Conservation (phyloP, 306 rosid species). For the Prunus mongolica region DNA sequence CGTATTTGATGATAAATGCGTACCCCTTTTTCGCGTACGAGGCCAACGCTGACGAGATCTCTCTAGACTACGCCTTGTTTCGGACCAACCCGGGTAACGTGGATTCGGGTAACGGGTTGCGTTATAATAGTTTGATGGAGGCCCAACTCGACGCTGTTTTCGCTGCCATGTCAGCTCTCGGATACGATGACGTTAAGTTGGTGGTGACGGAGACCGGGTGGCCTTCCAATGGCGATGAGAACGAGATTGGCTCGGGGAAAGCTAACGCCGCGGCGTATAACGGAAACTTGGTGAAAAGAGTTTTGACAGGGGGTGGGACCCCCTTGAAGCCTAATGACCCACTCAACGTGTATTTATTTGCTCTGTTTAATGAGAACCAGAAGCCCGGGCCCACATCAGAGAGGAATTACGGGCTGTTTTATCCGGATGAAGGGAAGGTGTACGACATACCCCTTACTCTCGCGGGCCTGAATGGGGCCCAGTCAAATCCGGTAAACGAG, state of each 20-base stretch:
- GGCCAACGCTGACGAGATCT: constrained; percentile 40
- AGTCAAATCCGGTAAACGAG: constrained; percentile 14
- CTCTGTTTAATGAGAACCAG: constrained; percentile 68
- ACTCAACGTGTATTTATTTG: constrained; percentile 53
- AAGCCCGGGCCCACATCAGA: constrained; percentile 83
- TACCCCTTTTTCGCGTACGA: constrained; percentile 79
- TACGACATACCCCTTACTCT: constrained; percentile 48
- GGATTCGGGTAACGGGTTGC: constrained; percentile 72
- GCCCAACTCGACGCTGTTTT: constrained; percentile 86
- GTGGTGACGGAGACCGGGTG: constrained; percentile 73
- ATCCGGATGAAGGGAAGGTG: constrained; percentile 54
- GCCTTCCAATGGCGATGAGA: constrained; percentile 72
- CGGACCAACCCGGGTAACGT: constrained; percentile 52
- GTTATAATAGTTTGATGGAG: constrained; percentile 46
- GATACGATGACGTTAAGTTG: constrained; percentile 50
- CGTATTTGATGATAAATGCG: constrained; percentile 68
- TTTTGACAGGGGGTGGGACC: constrained; percentile 55
- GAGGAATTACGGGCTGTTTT: constrained; percentile 73
- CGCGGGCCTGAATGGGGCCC: neutral
- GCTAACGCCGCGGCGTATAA: constrained; percentile 81
- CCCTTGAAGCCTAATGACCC: constrained; percentile 49
- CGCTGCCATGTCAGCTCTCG: constrained; percentile 67
- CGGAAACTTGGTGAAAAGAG: constrained; percentile 59
- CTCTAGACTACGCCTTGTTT: constrained; percentile 59
- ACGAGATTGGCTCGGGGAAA: constrained; percentile 53